Conservation (phyloP, 352 stramenopile species). For the Phytophthora ramorum region DNA sequence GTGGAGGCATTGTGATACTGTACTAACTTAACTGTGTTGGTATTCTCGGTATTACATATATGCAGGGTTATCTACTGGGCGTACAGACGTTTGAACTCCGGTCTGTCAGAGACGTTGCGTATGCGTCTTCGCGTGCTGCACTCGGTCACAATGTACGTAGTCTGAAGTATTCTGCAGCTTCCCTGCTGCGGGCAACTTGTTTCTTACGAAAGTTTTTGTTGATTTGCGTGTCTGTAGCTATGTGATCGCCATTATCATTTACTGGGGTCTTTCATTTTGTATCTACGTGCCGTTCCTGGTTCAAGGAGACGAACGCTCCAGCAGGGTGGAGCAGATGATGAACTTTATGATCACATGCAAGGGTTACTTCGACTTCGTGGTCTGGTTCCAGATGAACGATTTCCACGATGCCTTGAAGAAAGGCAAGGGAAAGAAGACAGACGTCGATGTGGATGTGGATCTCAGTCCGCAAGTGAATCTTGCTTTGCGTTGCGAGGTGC, state of each 20-base stretch:
- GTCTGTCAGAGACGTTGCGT: conserved; percentile 83
- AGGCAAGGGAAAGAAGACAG: conserved; percentile 56
- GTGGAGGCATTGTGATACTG: not conserved
- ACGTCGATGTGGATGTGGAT: conserved; percentile 88
- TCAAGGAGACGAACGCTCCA: conserved; percentile 53
- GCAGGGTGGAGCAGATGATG: conserved; percentile 79
- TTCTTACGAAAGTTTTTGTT: not conserved
- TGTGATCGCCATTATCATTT: conserved; percentile 92
- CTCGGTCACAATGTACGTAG: conserved; percentile 86
- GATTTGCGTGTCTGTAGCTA: conserved; percentile 51
- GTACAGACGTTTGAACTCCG: conserved; percentile 80
- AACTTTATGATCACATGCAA: conserved; percentile 93
- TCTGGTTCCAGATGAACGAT: conserved; percentile 92
- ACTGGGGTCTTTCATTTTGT: conserved; percentile 87
- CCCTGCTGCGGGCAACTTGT: not conserved
- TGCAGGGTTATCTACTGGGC: conserved; percentile 84
- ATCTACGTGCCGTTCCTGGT: conserved; percentile 89
- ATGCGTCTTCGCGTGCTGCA: conserved; percentile 88
- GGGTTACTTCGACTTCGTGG: conserved; percentile 90
- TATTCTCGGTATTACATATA: not conserved
- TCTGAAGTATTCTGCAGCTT: not conserved
- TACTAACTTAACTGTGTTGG: not conserved
- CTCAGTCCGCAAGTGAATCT: conserved; percentile 88
- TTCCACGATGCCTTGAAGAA: conserved; percentile 59
- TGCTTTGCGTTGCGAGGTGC: conserved; percentile 82